Conservation (phyloP, 2,329 filamentous ascomycete genomes). For the Davidsoniella virescens region DNA sequence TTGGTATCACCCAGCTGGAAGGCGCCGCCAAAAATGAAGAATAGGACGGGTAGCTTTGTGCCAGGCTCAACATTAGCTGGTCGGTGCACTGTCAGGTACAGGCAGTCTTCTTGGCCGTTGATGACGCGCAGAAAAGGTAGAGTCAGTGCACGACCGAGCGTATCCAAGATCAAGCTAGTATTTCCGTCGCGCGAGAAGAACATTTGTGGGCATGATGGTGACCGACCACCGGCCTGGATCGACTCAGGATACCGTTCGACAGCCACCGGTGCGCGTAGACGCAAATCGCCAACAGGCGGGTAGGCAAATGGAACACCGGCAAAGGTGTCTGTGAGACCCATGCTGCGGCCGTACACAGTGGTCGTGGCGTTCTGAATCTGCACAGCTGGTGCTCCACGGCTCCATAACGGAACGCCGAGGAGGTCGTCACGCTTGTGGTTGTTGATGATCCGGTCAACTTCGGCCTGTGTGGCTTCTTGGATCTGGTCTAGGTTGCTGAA, state of each 20-base stretch:
- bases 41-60: conserved; percentile 35
- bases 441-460: neutral
- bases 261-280: conserved; percentile 42
- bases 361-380: neutral
- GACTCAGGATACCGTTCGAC: conserved; percentile 33
- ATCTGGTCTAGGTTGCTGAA: neutral
- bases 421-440: conserved; percentile 1
- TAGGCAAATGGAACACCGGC: conserved; percentile 48
- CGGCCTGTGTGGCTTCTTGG: neutral
- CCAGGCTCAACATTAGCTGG: conserved; percentile 26
- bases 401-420: conserved; percentile 6
- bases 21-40: conserved; percentile 42
- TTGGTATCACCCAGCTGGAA: conserved; percentile 23
- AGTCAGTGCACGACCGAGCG: conserved; percentile 25
- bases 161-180: conserved; percentile 19
- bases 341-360: conserved; percentile 15
- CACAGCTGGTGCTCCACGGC: conserved; percentile 1
- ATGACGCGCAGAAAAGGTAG: conserved; percentile 28
- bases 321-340: conserved; percentile 35
- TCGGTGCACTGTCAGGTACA: conserved; percentile 31
- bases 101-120: conserved; percentile 33
- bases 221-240: conserved; percentile 31
- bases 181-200: conserved; percentile 26
- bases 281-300: conserved; percentile 38
- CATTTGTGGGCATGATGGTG: conserved; percentile 44